Evolutionary conservation across 306 rosid species (phyloP).

Genomic region (Begonia fuchsioides): DNA sequence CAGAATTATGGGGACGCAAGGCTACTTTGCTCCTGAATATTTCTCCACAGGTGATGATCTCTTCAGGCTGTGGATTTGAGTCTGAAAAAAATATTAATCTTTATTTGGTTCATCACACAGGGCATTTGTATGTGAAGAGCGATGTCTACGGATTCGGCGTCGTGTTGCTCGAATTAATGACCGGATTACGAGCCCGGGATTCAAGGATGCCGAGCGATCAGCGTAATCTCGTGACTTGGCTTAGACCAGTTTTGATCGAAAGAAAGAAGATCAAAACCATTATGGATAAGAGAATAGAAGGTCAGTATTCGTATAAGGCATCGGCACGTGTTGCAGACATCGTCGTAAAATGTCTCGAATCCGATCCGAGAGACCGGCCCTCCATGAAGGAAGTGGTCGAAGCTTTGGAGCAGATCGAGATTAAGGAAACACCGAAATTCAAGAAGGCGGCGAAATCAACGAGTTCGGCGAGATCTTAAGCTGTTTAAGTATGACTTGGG

Average conservation of each 20-base stretch:
- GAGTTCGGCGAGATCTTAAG: too few species aligned
- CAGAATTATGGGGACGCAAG: constrained; percentile 66
- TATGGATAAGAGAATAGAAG: constrained; percentile 44
- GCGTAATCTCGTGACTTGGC: constrained; percentile 61
- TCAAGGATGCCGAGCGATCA: constrained; percentile 23
- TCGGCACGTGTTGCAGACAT: constrained; percentile 33
- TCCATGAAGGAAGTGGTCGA: constrained; percentile 63
- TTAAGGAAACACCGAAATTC: constrained; percentile 17
- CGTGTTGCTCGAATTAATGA: constrained; percentile 67
- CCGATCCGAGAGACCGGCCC: constrained; percentile 54
- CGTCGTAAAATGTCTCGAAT: constrained; percentile 41
- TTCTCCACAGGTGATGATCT: constrained; percentile 54
- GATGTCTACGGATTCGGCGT: constrained; percentile 92
- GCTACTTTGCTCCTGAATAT: constrained; percentile 89
- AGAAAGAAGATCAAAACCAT: constrained; percentile 31
- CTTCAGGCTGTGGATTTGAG: too few species aligned
- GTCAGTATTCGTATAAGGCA: constrained; percentile 56
- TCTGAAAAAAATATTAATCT: too few species aligned
- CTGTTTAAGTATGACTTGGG: too few species aligned
- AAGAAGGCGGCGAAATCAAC: constrained; percentile 1
- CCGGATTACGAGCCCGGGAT: constrained; percentile 56
- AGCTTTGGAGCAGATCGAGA: constrained; percentile 36
- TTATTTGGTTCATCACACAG: constrained; percentile 19
- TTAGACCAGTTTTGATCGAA: constrained; percentile 31
- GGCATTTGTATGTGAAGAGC: constrained; percentile 79